A percentile compares a stretch with the other conserved stretches of the same genome.
phyloP scores from a whole-genome alignment of 805 yeast species.

The Martiniozyma abietophila region DNA sequence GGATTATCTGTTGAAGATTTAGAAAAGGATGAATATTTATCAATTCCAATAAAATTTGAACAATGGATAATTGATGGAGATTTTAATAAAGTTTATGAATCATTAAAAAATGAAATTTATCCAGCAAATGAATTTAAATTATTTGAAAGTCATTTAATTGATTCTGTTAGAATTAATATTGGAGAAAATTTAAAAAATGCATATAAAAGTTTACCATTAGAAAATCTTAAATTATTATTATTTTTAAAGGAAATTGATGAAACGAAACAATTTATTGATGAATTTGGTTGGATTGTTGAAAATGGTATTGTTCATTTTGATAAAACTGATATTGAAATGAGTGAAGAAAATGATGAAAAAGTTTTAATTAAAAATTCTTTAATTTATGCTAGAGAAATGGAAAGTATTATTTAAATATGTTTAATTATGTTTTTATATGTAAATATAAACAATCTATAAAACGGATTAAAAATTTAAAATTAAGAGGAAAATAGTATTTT shows the following conservation, averaged over 20 bases:
- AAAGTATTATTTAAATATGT: slow-evolving; percentile 61
- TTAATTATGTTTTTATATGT: neutral
- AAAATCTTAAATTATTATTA: slow-evolving; percentile 73
- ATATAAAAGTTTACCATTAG: slow-evolving; percentile 65
- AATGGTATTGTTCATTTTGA: slow-evolving; percentile 43
- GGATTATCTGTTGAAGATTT: slow-evolving; percentile 33
- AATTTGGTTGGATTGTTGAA: slow-evolving; percentile 49
- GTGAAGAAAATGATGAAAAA: slow-evolving; percentile 30
- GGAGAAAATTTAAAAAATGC: slow-evolving; percentile 76
- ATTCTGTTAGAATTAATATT: slow-evolving; percentile 78
- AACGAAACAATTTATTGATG: slow-evolving; percentile 43
- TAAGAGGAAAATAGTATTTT: too few relatives aligned
- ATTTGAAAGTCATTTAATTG: slow-evolving; percentile 65
- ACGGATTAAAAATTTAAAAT: too few relatives aligned
- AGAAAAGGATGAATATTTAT: slow-evolving; percentile 62
- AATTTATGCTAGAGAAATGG: slow-evolving; percentile 83
- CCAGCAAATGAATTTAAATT: slow-evolving; percentile 69
- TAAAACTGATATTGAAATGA: slow-evolving; percentile 8
- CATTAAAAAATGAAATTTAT: slow-evolving; percentile 40
- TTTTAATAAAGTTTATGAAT: slow-evolving; percentile 82
- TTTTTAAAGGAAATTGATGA: slow-evolving; percentile 51
- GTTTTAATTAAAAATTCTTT: slow-evolving; percentile 61
- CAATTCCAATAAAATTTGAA: slow-evolving; percentile 83
- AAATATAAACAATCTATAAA: slow-evolving; percentile 3
- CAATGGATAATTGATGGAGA: slow-evolving; percentile 95